A percentile compares a stretch with the other conserved stretches of the same genome.
These are phyloP conservation scores for Fraxinus baroniana DNA, from an alignment of 305 asterid genomes.

Conservation along the genomic window DNA sequence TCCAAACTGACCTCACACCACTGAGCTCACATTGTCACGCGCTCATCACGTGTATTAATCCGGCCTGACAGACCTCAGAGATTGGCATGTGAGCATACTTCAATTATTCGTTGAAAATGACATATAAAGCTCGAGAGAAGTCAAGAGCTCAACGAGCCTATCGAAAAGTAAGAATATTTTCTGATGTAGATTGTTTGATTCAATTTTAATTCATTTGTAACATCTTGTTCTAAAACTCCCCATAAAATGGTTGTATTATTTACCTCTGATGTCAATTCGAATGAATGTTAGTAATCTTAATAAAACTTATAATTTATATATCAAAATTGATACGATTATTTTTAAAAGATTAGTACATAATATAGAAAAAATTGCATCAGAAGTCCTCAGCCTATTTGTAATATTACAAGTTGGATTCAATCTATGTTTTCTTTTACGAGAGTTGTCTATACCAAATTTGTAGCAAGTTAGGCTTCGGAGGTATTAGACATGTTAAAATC, in stretches of 20 bases:
- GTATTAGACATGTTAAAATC: too few species aligned
- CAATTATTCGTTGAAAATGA: neutral
- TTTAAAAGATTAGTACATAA: too few species aligned
- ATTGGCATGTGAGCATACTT: neutral
- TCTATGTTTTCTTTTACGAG: neutral
- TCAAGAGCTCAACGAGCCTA: neutral
- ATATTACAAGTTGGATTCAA: neutral
- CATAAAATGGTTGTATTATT: neutral
- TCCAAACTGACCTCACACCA: too few species aligned
- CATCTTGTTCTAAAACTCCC: neutral
- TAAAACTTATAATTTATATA: too few species aligned
- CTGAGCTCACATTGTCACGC: too few species aligned
- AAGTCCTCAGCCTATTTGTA: neutral
- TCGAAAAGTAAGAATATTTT: neutral
- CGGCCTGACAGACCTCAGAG: too few species aligned
- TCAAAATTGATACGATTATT: too few species aligned
- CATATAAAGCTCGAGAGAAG: neutral
- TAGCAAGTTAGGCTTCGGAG: neutral
- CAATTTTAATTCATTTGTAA: neutral
- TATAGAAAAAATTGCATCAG: neutral
- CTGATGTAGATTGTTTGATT: neutral
- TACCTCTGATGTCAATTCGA: too few species aligned
- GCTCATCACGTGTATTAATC: too few species aligned
- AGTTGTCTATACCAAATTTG: too few species aligned
- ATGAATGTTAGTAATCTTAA: too few species aligned